phyloP scores from a whole-genome alignment of 139 green algal genomes.

The Chlorella vulgaris region DNA sequence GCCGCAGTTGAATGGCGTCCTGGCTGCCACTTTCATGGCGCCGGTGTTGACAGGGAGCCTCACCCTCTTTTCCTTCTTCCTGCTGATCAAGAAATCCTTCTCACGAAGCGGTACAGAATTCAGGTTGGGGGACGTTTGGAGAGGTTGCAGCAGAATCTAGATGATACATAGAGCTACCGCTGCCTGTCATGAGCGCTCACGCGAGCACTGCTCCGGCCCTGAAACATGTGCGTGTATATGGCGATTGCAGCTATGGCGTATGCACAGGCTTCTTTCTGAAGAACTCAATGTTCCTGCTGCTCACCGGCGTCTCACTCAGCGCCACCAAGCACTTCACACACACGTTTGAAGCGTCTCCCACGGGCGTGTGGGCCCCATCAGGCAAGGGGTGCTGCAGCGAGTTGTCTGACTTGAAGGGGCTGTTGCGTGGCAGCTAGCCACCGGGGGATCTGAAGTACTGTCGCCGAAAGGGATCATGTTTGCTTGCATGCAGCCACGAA shows the following conservation, averaged over 20 bases:
- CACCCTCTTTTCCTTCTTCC: constrained; percentile 19
- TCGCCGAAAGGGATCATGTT: too few species aligned
- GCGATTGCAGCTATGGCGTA: background rate
- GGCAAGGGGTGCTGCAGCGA: background rate
- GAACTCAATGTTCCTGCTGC: constrained; percentile 17
- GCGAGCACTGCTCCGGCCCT: background rate
- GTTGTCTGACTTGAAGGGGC: background rate
- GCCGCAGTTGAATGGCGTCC: constrained; percentile 29
- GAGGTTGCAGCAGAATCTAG: too few species aligned
- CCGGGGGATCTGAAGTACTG: background rate
- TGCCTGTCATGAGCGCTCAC: background rate
- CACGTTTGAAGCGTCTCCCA: background rate
- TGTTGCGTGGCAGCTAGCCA: background rate
- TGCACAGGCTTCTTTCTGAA: background rate
- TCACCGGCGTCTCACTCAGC: constrained; percentile 6
- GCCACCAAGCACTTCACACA: constrained; percentile 18
- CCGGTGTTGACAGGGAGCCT: background rate
- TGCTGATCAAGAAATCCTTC: constrained; percentile 17
- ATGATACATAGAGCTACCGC: background rate
- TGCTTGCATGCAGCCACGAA: background rate
- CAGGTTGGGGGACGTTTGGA: background rate
- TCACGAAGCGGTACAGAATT: background rate
- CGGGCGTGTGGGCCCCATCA: constrained; percentile 1
- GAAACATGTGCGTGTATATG: background rate
- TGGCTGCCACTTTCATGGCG: constrained; percentile 27